These are phyloP conservation scores for Kazachstania psychrophila DNA, from an alignment of 805 yeast genomes.

Conservation along the genomic window DNA sequence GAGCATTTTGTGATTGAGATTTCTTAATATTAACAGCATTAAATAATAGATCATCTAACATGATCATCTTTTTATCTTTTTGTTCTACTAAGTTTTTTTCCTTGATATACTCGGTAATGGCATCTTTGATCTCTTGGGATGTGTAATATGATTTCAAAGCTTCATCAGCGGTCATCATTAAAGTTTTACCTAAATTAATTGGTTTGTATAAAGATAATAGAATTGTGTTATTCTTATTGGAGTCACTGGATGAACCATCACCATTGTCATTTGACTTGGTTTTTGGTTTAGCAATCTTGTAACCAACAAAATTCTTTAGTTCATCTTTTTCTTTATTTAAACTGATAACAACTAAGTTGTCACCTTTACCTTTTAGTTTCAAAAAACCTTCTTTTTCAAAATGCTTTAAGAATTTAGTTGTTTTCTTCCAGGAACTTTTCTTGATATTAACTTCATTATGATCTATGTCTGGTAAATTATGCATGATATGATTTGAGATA, in stretches of 20 bases:
- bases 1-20: constrained; percentile 17
- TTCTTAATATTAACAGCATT: constrained; percentile 27
- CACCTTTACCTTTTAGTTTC: constrained; percentile 75
- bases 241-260: constrained; percentile 3
- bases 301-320: constrained; percentile 56
- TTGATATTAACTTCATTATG: constrained; percentile 49
- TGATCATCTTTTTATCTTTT: constrained; percentile 44
- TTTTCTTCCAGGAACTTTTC: constrained; percentile 82
- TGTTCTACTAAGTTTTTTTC: constrained; percentile 41
- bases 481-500: constrained; percentile 58
- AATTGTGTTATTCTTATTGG: constrained; percentile 19
- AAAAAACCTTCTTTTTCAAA: constrained; percentile 72
- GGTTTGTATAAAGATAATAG: constrained; percentile 49
- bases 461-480: constrained; percentile 66
- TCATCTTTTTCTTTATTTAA: constrained; percentile 40
- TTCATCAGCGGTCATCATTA: constrained; percentile 35
- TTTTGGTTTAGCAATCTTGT: constrained; percentile 33
- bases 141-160: constrained; percentile 37
- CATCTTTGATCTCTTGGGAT: constrained; percentile 42
- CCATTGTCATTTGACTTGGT: background rate
- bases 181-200: constrained; percentile 36
- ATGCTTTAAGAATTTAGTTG: constrained; percentile 73
- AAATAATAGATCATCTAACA: constrained; percentile 46
- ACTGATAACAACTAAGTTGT: constrained; percentile 53
- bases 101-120: constrained; percentile 49